Evolutionary conservation across 306 rosid species (phyloP).

Genomic region (Potentilla sterilis): DNA sequence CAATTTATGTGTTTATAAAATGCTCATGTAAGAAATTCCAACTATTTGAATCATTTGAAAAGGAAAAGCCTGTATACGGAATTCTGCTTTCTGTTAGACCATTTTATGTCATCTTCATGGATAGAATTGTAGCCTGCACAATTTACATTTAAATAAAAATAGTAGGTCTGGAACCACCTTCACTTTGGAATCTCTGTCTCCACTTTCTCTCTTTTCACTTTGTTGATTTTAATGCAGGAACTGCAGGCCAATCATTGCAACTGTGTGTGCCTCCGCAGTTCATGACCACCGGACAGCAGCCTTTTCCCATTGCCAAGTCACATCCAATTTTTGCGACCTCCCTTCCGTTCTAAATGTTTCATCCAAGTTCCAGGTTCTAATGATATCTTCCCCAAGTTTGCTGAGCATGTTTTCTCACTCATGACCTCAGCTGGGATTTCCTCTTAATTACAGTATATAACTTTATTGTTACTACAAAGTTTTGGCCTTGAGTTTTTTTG

Average conservation of each 20-base stretch:
- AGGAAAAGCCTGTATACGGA: not conserved
- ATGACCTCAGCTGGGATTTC: slow-evolving; percentile 9
- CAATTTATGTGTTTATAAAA: not conserved
- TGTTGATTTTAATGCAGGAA: slow-evolving; percentile 43
- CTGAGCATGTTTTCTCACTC: slow-evolving; percentile 18
- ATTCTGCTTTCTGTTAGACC: not conserved
- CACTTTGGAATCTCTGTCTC: not conserved
- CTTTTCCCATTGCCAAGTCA: slow-evolving; percentile 54
- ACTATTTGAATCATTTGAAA: not conserved
- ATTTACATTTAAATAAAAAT: not conserved
- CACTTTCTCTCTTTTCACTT: slow-evolving; percentile 16
- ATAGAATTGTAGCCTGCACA: not conserved
- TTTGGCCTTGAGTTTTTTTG: slow-evolving; percentile 25
- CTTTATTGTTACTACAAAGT: slow-evolving; percentile 17
- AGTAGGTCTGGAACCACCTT: not conserved
- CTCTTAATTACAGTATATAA: not conserved
- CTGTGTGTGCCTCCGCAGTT: slow-evolving; percentile 52
- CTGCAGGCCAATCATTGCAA: slow-evolving; percentile 58
- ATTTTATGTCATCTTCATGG: not conserved
- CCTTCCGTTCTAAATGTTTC: slow-evolving; percentile 46
- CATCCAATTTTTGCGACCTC: slow-evolving; percentile 57
- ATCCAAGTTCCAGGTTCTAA: slow-evolving; percentile 57
- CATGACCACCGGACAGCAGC: slow-evolving; percentile 52
- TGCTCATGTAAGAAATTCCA: not conserved
- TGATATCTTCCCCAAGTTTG: slow-evolving; percentile 45